Evolutionary conservation across 352 stramenopile genomes (phyloP).

Genomic region (Phytophthora fragariaefolia): DNA sequence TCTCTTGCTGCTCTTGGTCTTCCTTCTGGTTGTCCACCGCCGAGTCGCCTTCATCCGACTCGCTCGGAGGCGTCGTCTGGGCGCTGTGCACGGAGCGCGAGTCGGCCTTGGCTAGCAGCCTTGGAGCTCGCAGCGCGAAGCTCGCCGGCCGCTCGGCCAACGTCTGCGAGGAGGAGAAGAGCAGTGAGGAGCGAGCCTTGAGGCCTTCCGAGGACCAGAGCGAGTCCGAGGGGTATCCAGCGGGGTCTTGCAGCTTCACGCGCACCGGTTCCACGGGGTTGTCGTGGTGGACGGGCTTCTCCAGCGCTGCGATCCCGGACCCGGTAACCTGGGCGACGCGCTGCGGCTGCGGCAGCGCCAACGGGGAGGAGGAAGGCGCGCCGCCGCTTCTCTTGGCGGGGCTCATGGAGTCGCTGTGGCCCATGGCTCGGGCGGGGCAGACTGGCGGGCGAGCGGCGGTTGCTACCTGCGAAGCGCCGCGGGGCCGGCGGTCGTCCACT

Average conservation of each 20-base stretch:
- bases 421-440: conserved; percentile 26
- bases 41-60: conserved; percentile 34
- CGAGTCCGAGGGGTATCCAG: conserved; percentile 44
- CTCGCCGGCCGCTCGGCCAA: conserved; percentile 28
- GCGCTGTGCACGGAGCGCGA: conserved; percentile 33
- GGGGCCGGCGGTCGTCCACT: conserved; percentile 27
- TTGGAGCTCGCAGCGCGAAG: conserved; percentile 37
- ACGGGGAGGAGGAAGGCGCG: conserved; percentile 9
- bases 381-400: conserved; percentile 40
- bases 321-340: conserved; percentile 15
- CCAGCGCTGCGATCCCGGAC: conserved; percentile 16
- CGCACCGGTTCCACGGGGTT: conserved; percentile 58
- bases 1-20: conserved; percentile 21
- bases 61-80: conserved; percentile 31
- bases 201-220: conserved; percentile 75
- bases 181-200: conserved; percentile 46
- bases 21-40: conserved; percentile 52
- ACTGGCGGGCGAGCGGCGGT: conserved; percentile 10
- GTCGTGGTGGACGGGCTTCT: conserved; percentile 50
- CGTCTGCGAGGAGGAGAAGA: conserved; percentile 51
- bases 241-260: conserved; percentile 65
- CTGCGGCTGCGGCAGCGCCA: conserved; percentile 3
- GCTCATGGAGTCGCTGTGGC: conserved; percentile 53
- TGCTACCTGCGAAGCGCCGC: conserved; percentile 23
- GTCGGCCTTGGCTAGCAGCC: conserved; percentile 29